phyloP scores from a whole-genome alignment of 83 land plant genomes.

The Larix sibirica region DNA sequence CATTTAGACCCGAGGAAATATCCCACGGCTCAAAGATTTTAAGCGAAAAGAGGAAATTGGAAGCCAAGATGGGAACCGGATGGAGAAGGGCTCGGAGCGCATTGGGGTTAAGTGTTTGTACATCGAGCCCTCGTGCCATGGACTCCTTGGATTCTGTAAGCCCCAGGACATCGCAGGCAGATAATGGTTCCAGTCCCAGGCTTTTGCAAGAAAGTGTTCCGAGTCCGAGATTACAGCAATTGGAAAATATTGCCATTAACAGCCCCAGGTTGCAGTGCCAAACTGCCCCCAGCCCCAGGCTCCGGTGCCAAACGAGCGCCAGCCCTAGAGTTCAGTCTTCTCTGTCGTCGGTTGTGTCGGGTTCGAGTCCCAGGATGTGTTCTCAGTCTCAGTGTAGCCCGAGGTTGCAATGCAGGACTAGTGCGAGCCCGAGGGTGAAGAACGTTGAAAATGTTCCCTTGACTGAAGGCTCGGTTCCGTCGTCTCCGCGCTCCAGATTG shows the following conservation, averaged over 20 bases:
- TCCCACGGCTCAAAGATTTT: not conserved
- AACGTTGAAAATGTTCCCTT: conserved; percentile 14
- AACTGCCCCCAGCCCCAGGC: conserved; percentile 20
- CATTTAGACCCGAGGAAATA: not conserved
- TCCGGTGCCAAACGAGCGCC: conserved; percentile 22
- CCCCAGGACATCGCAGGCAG: not conserved
- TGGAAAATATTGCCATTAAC: conserved; percentile 18
- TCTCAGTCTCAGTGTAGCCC: conserved; percentile 22
- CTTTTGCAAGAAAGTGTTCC: conserved; percentile 22
- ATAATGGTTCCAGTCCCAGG: conserved; percentile 19
- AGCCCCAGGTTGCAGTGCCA: conserved; percentile 23
- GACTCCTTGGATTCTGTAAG: conserved; percentile 15
- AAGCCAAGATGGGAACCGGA: conserved; percentile 46
- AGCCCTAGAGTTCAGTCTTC: conserved; percentile 1
- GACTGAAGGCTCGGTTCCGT: conserved; percentile 17
- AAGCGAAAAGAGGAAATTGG: not conserved
- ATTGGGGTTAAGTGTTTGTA: conserved; percentile 34
- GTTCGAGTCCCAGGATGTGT: conserved; percentile 18
- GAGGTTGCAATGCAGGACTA: conserved; percentile 38
- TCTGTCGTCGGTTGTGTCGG: not conserved
- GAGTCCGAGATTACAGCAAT: conserved; percentile 3
- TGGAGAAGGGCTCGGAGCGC: conserved; percentile 50
- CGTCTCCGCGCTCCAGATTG: conserved; percentile 47
- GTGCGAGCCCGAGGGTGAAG: conserved; percentile 10
- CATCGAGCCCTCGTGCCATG: conserved; percentile 36